Base-by-base conservation (phyloP, 139 green algal species). In the Ettlia oleoabundans region DNA sequence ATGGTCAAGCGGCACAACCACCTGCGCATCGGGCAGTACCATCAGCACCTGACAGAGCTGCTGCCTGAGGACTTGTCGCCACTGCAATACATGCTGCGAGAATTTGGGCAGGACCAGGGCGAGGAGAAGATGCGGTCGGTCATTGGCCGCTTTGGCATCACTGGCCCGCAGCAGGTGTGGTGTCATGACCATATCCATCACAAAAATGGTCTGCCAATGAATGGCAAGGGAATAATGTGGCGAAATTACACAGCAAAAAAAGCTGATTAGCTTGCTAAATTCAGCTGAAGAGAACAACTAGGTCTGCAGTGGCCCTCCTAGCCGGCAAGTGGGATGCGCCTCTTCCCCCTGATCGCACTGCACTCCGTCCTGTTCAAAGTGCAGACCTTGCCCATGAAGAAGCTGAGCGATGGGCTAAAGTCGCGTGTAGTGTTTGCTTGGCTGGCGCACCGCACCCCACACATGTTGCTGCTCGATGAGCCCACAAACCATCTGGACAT, bases 1-100 rank as follows among this genome's bases (percentile, higher is more conserved):
- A 96, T 94, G 84, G 95, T 99, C 24, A 96, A 96, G 79, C 86
- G 96, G 33, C 96, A 99, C 90, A 97, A 95, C 87, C 94, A 99
- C 88, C 89, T 99, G 63, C 87, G 87, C 53, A 98, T 99, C 53
- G 96, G 92, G 41, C 87, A 92, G 69, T 98, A 97, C 81, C 92
- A 97, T 85, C 92, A 97, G 86, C 94, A 97, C 85, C 84, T 96
- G 28, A 92, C 94, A 4, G 95, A 98, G 84, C 86, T 95, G 80
- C 89, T 98, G 52, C 87, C 92, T 41, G 86, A 92, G 15, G 91
- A 96, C 10, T 69, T 92, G 67, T 91, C 79, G 4, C 89, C 94
- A 24, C 87, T 98, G 61, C 86, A 78, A 47, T 78, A 78, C 71
- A 78, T 78, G 71, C 41, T 85, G 28, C 26, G 24, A 24, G 71